These are phyloP conservation scores for Mariannaea sp. DNA, from an alignment of 2,329 filamentous ascomycete species.

Conservation along the genomic window DNA sequence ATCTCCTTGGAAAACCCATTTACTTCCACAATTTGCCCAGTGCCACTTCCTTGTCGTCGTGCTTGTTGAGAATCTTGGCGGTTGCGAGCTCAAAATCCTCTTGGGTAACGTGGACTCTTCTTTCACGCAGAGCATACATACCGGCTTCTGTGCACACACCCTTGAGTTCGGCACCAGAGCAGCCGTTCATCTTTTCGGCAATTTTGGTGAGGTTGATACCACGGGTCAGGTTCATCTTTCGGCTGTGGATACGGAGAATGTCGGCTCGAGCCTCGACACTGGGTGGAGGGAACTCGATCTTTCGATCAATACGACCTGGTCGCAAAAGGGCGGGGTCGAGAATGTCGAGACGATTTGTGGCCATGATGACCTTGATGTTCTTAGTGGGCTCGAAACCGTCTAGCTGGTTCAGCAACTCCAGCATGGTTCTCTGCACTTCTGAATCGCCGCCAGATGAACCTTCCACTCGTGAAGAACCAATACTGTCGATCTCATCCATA, in stretches of 20 bases:
- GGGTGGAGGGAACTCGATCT: constrained; percentile 98
- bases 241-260: constrained; percentile 95
- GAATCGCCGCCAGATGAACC: constrained; percentile 94
- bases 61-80: constrained; percentile 99
- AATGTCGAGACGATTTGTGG: constrained; percentile 96
- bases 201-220: constrained; percentile 99
- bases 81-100: constrained; percentile 99
- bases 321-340: constrained; percentile 92
- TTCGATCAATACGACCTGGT: constrained; percentile 96
- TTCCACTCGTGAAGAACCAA: constrained; percentile 95
- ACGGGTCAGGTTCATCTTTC: constrained; percentile 97
- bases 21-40: constrained; percentile 78
- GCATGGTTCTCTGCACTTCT: constrained; percentile 97
- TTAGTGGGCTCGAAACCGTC: constrained; percentile 99
- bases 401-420: constrained; percentile 96
- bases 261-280: constrained; percentile 96
- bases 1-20: constrained; percentile 22
- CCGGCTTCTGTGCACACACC: constrained; percentile 98
- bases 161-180: constrained; percentile 96
- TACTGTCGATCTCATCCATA: constrained; percentile 99
- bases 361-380: constrained; percentile 99
- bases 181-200: constrained; percentile 99
- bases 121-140: constrained; percentile 95
- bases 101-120: constrained; percentile 96
- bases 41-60: constrained; percentile 96